Base-by-base conservation (phyloP, 1,284 basidiomycete species). In the Apiotrichum siamense region DNA sequence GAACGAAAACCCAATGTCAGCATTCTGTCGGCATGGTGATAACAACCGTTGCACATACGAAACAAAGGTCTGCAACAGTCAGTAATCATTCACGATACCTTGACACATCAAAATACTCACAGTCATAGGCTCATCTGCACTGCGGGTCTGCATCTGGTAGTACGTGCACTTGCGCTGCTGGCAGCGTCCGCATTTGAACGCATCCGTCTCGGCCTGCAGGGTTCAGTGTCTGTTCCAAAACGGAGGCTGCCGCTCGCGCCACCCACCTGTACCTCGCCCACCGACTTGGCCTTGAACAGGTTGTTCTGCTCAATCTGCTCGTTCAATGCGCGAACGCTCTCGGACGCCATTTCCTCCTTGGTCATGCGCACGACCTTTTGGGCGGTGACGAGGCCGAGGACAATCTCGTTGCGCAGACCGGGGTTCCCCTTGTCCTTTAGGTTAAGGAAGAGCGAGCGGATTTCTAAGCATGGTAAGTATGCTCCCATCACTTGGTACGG, bases 361-460 rank as follows among this genome's bases (percentile, higher is more conserved):
- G 81, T 79, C 90, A 97, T 94, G 32, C 75, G 82, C 52, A 83
- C 83, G 46, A 97, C 83, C 60, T 78, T 82, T 24, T 82, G 80
- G 0, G 84, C 80, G 1, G 80, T 62, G 1, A 97, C 76, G 24
- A 87, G 84, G 1, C 92, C 92, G 42, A 83, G 81, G 18, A 94
- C 84, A 52, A 98, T 83, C 61, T 83, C 85, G 65, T 86, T 86
- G 29, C 93, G 81, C 47, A 98, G 73, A 21, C 81, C 80, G 10
- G 92, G 92, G 71, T 98, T 97, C 64, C 85, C 84, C 76, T 92
- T 94, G 75, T 96, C 94, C 72, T 96, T 97, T 61, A 98, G 78
- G 72, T 87, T 97, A 62, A 96, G 85, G 67, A 83, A 93, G 33
- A 97, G 75, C n/a, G 85, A 85, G 25, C 94, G 84, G 55, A 97